Percentiles rank a stretch among this genome's conserved stretches.
Evolutionary conservation across 2,329 filamentous ascomycete species (phyloP).

Genomic region (Aspergillus felis): DNA sequence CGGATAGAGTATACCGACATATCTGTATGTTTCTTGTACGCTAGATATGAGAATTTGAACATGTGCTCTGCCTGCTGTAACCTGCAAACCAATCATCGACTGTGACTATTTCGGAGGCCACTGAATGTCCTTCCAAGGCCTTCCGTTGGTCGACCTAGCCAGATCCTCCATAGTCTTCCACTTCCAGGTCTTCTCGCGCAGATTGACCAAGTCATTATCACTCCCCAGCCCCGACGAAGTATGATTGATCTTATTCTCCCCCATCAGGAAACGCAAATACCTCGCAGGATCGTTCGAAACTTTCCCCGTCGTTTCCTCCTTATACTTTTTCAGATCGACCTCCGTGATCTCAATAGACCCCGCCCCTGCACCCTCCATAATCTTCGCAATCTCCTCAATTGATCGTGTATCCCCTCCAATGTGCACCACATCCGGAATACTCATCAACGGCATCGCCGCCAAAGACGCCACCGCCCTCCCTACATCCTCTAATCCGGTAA

Average conservation of each 20-base stretch:
- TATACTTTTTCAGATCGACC: constrained; percentile 22
- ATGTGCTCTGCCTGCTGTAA: background rate
- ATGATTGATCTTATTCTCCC: constrained; percentile 26
- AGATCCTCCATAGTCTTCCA: constrained; percentile 29
- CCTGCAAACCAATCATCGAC: background rate
- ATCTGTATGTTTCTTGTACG: background rate
- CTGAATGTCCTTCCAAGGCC: constrained; percentile 19
- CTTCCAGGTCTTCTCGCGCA: constrained; percentile 22
- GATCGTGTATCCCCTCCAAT: constrained; percentile 25
- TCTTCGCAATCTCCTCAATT: constrained; percentile 19
- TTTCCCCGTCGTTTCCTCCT: constrained; percentile 16
- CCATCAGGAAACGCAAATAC: constrained; percentile 35
- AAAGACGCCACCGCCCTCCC: constrained; percentile 27
- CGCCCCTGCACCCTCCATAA: constrained; percentile 24
- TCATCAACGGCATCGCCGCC: constrained; percentile 11
- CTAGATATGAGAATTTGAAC: background rate
- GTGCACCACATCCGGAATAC: constrained; percentile 24
- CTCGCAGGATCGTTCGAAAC: constrained; percentile 20
- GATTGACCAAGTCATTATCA: constrained; percentile 29
- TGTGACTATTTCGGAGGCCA: constrained; percentile 11
- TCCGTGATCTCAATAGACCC: constrained; percentile 20
- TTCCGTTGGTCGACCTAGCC: constrained; percentile 21
- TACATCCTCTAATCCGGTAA: constrained; percentile 30
- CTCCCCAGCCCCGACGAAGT: constrained; percentile 18
- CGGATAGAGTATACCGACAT: background rate